Conservation (phyloP, 768 basidiomycete species). For the Saitozyma sp. region DNA sequence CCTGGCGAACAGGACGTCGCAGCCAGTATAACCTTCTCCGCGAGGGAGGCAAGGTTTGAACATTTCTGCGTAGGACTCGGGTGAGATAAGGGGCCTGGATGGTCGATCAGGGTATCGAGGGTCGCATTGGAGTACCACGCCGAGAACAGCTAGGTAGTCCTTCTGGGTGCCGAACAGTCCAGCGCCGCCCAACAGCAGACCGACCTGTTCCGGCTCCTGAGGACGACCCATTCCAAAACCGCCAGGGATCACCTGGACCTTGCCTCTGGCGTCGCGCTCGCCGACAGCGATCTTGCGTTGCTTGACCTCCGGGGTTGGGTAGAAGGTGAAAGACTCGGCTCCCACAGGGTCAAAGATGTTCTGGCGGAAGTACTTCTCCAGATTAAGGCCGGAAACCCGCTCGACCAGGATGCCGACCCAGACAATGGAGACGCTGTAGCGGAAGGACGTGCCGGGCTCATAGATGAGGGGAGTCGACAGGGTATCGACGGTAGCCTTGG, state of each 20-base stretch:
- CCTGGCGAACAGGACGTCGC: constrained; percentile 4
- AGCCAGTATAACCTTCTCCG: constrained; percentile 11
- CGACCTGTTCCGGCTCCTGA: constrained; percentile 19
- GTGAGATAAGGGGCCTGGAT: constrained; percentile 27
- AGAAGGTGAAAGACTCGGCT: constrained; percentile 38
- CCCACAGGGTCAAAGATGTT: constrained; percentile 49
- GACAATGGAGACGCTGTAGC: constrained; percentile 42
- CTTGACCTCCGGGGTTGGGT: constrained; percentile 23
- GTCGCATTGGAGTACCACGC: constrained; percentile 34
- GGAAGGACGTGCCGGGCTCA: constrained; percentile 39
- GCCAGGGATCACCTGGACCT: constrained; percentile 11
- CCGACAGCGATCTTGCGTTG: constrained; percentile 24
- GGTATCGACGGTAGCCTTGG: constrained; percentile 16
- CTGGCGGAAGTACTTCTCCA: constrained; percentile 46
- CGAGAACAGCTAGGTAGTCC: constrained; percentile 39
- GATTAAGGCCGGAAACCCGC: constrained; percentile 28
- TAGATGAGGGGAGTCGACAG: constrained; percentile 25
- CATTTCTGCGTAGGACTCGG: constrained; percentile 31
- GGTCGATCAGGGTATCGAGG: constrained; percentile 12
- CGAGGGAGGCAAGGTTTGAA: constrained; percentile 24
- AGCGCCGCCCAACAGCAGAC: constrained; percentile 20
- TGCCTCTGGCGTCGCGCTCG: constrained; percentile 14
- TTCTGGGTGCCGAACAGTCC: constrained; percentile 40
- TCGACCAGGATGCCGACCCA: constrained; percentile 47
- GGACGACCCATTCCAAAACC: constrained; percentile 19